These are phyloP conservation scores for Clonostachys solani DNA, from an alignment of 2,329 filamentous ascomycete genomes.

Conservation along the genomic window DNA sequence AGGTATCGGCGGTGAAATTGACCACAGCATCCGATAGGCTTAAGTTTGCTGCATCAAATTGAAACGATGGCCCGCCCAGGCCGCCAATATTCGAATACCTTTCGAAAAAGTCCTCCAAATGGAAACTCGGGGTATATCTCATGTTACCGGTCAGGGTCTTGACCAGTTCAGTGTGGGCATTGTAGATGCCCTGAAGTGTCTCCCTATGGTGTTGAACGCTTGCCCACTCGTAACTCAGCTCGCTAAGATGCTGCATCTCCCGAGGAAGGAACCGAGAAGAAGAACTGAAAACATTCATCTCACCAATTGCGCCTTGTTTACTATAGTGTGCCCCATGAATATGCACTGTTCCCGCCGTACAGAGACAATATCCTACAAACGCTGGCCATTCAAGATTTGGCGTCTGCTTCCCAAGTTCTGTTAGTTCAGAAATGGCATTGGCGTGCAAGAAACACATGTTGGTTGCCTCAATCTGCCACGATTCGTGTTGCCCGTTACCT, in stretches of 20 bases:
- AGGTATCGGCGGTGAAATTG: slow-evolving; percentile 56
- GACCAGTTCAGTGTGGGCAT: slow-evolving; percentile 76
- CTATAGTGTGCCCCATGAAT: slow-evolving; percentile 82
- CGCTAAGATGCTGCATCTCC: slow-evolving; percentile 76
- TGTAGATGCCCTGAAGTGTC: slow-evolving; percentile 72
- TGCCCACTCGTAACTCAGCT: slow-evolving; percentile 72
- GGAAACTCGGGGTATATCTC: slow-evolving; percentile 74
- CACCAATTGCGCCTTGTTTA: slow-evolving; percentile 38
- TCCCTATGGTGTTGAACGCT: slow-evolving; percentile 77
- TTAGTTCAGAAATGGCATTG: slow-evolving; percentile 80
- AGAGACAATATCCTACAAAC: slow-evolving; percentile 83
- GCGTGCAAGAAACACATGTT: slow-evolving; percentile 84
- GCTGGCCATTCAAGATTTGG: slow-evolving; percentile 78
- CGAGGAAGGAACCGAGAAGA: slow-evolving; percentile 67
- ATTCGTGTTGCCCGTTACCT: slow-evolving; percentile 78
- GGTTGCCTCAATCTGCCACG: slow-evolving; percentile 89
- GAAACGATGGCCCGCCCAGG: slow-evolving; percentile 53
- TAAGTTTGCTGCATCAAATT: slow-evolving; percentile 71
- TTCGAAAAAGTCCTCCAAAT: slow-evolving; percentile 85
- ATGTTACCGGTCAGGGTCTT: slow-evolving; percentile 66
- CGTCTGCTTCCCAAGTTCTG: slow-evolving; percentile 72
- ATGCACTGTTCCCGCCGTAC: slow-evolving; percentile 82
- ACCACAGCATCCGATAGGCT: slow-evolving; percentile 63
- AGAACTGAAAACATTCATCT: slow-evolving; percentile 58
- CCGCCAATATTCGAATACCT: slow-evolving; percentile 61